A percentile compares a stretch with the other conserved stretches of the same genome.
These are phyloP conservation scores for Vararia minispora DNA, from an alignment of 768 basidiomycete species.

Conservation along the genomic window DNA sequence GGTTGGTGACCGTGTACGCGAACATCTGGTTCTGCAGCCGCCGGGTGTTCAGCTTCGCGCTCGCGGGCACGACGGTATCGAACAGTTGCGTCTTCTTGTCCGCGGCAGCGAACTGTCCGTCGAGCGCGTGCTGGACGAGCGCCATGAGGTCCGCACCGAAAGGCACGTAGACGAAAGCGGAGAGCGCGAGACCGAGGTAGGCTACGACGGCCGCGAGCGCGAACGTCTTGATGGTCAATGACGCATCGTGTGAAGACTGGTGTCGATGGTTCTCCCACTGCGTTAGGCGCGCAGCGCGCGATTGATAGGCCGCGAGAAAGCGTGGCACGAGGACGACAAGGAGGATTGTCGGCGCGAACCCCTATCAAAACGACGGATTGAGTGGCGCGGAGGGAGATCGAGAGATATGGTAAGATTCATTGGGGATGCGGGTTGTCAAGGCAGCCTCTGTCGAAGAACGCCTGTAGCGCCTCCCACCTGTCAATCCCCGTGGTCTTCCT, in stretches of 20 bases:
- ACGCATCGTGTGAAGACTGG: constrained; percentile 62
- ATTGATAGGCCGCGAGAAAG: constrained; percentile 63
- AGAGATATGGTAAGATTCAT: background rate
- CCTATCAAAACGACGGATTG: constrained; percentile 27
- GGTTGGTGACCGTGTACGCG: constrained; percentile 84
- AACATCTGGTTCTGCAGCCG: constrained; percentile 88
- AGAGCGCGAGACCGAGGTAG: constrained; percentile 82
- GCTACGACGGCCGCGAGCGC: constrained; percentile 81
- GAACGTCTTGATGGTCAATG: constrained; percentile 86
- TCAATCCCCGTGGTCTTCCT: no score
- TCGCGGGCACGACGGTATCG: constrained; percentile 37
- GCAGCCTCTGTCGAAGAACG: no score
- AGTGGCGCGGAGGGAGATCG: background rate
- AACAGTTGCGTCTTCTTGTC: constrained; percentile 27
- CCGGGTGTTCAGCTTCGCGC: constrained; percentile 50
- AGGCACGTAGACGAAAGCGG: constrained; percentile 93
- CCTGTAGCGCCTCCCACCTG: no score
- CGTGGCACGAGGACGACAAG: constrained; percentile 76
- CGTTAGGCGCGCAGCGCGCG: constrained; percentile 57
- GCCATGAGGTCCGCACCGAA: constrained; percentile 82
- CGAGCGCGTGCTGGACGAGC: constrained; percentile 22
- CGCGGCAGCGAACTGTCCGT: constrained; percentile 4
- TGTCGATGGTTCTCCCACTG: constrained; percentile 89
- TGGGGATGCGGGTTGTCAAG: no score
- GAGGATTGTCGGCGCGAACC: constrained; percentile 72